These are phyloP conservation scores for Phellinidium pouzarii DNA, from an alignment of 1,284 basidiomycete species.

Conservation along the genomic window DNA sequence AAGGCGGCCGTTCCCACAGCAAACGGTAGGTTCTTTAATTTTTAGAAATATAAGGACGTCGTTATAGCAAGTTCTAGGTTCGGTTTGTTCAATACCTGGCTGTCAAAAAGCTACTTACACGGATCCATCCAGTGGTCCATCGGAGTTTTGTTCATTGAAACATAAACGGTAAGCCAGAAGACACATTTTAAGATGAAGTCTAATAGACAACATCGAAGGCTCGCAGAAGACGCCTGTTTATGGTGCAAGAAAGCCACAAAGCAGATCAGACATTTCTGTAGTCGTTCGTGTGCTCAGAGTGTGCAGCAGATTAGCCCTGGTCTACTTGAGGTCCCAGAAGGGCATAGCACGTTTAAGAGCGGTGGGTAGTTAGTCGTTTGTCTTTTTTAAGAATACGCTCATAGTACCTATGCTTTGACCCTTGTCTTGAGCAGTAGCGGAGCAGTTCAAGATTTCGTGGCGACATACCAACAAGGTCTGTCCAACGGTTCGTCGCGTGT, in stretches of 20 bases:
- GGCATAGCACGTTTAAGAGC: conserved; percentile 54
- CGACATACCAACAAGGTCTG: conserved; percentile 44
- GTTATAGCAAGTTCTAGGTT: conserved; percentile 21
- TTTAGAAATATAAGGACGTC: background rate
- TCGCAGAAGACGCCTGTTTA: conserved; percentile 43
- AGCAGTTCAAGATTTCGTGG: conserved; percentile 65
- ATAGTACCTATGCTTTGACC: conserved; percentile 12
- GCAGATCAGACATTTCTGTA: conserved; percentile 51
- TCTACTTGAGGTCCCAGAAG: conserved; percentile 50
- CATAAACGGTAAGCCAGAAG: conserved; percentile 38
- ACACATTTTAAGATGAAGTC: background rate
- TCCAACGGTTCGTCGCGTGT: conserved; percentile 49
- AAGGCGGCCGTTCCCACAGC: background rate
- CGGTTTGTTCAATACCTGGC: conserved; percentile 44
- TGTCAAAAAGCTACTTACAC: conserved; percentile 40
- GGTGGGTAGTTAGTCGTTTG: conserved; percentile 34
- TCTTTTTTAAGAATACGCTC: background rate
- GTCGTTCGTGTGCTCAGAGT: conserved; percentile 43
- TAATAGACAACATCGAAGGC: conserved; percentile 24
- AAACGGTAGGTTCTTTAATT: background rate
- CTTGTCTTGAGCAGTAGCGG: conserved; percentile 35
- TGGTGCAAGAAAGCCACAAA: conserved; percentile 50
- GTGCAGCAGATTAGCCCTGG: conserved; percentile 46
- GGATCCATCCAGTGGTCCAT: conserved; percentile 28
- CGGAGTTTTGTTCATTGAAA: conserved; percentile 41